A percentile compares a stretch with the other conserved stretches of the same genome.
These are phyloP conservation scores for Rhazya stricta DNA, from an alignment of 257 asterid species.

Conservation along the genomic window DNA sequence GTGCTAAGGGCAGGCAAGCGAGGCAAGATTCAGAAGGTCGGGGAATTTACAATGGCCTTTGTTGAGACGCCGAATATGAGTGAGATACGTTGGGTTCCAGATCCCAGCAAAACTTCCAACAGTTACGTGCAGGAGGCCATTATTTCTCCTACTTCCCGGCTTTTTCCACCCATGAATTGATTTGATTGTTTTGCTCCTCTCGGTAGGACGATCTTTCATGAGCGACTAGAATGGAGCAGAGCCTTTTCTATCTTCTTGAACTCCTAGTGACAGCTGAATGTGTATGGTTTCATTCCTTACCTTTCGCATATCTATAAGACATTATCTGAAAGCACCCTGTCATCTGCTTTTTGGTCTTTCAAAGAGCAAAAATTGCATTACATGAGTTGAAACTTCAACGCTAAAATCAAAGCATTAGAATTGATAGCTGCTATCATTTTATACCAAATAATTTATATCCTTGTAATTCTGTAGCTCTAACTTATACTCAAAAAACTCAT, in stretches of 20 bases:
- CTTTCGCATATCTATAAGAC: background rate
- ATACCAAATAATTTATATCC: background rate
- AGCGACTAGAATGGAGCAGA: too few species aligned
- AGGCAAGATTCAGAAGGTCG: conserved; percentile 55
- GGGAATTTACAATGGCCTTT: conserved; percentile 56
- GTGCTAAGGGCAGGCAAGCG: conserved; percentile 68
- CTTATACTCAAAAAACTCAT: background rate
- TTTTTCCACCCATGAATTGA: conserved; percentile 38
- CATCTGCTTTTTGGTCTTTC: background rate
- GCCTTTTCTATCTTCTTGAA: too few species aligned
- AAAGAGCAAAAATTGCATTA: background rate
- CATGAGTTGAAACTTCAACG: background rate
- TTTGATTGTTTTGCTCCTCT: background rate
- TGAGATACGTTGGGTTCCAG: conserved; percentile 51
- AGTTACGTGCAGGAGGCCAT: conserved; percentile 38
- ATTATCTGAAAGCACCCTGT: background rate
- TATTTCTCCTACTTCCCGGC: conserved; percentile 43
- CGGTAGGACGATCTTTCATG: too few species aligned
- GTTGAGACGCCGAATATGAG: conserved; percentile 78
- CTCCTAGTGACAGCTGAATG: too few species aligned
- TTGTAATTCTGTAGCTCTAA: conserved; percentile 4
- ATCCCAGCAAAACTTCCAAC: conserved; percentile 27
- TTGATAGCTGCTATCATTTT: background rate
- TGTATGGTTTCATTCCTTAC: too few species aligned
- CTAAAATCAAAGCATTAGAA: background rate